A percentile compares a stretch with the other conserved stretches of the same genome.
These are phyloP conservation scores for Hypoxylon subgilvum DNA, from an alignment of 495 filamentous ascomycete species.

Conservation along the genomic window DNA sequence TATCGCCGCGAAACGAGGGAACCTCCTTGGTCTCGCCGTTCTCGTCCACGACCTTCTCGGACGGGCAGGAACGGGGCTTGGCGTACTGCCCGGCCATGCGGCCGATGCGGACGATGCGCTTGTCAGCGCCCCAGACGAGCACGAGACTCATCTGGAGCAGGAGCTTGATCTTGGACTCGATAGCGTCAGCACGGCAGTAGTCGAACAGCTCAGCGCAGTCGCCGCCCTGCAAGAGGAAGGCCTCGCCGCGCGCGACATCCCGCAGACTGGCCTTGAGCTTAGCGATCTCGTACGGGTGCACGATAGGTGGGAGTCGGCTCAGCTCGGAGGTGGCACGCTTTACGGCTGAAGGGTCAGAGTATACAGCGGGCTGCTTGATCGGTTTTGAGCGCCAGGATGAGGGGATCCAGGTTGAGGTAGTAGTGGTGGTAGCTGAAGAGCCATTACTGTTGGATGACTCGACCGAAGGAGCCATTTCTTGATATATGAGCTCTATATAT, in stretches of 20 bases:
- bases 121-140: conserved; percentile 86
- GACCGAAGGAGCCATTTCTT: conserved; percentile 3
- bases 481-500: not conserved
- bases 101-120: conserved; percentile 91
- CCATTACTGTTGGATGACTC: conserved; percentile 7
- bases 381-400: conserved; percentile 88
- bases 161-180: conserved; percentile 95
- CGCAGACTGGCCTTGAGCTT: conserved; percentile 75
- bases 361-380: conserved; percentile 87
- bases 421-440: not conserved
- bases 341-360: conserved; percentile 70
- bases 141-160: conserved; percentile 95
- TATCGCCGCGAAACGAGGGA: conserved; percentile 91
- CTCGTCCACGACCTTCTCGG: conserved; percentile 68
- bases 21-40: conserved; percentile 67
- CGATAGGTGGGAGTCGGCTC: conserved; percentile 80
- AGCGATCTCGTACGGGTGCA: conserved; percentile 83
- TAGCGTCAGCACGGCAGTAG: conserved; percentile 88
- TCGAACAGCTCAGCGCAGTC: conserved; percentile 98
- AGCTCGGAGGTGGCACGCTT: conserved; percentile 72
- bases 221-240: conserved; percentile 93
- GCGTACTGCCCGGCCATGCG: conserved; percentile 97
- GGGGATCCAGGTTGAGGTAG: conserved; percentile 53
- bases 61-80: conserved; percentile 89
- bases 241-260: conserved; percentile 89